Evolutionary conservation across 2,329 filamentous ascomycete species (phyloP).

Genomic region (Aspergillus texensis): DNA sequence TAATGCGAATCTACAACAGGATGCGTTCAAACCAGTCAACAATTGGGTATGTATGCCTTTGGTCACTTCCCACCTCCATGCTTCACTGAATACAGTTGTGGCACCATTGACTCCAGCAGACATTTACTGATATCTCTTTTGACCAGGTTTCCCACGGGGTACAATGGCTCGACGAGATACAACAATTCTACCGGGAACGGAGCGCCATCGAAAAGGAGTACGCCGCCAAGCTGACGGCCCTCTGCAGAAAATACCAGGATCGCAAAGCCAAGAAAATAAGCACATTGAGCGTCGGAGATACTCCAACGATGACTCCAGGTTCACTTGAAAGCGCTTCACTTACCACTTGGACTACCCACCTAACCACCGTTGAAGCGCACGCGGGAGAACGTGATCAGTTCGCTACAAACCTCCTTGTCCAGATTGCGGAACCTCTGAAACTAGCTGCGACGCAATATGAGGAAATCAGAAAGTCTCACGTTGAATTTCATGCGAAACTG

Average conservation of each 20-base stretch:
- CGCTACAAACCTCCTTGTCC: conserved; percentile 73
- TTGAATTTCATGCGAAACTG: conserved; percentile 83
- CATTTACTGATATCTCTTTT: conserved; percentile 16
- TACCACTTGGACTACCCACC: conserved; percentile 94
- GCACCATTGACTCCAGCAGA: neutral
- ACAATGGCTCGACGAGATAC: conserved; percentile 92
- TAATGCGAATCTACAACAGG: conserved; percentile 55
- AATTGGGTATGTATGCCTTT: conserved; percentile 65
- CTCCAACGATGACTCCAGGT: conserved; percentile 87
- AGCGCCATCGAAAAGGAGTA: conserved; percentile 97
- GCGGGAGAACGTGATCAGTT: conserved; percentile 89
- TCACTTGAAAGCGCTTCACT: conserved; percentile 95
- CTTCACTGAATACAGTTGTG: neutral
- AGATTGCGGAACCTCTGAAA: conserved; percentile 86
- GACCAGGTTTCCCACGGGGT: conserved; percentile 77
- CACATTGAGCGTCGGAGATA: conserved; percentile 88
- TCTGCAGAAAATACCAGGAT: conserved; percentile 96
- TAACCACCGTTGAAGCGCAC: conserved; percentile 84
- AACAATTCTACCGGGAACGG: conserved; percentile 95
- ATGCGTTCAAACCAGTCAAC: conserved; percentile 95
- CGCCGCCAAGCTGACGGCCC: conserved; percentile 77
- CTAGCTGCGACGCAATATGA: conserved; percentile 75
- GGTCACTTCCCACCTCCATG: conserved; percentile 11
- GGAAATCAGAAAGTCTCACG: conserved; percentile 87
- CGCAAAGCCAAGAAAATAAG: conserved; percentile 92